Percentiles rank a stretch among this genome's conserved stretches.
These are phyloP conservation scores for Hysterium pulicare DNA, from an alignment of 2,329 filamentous ascomycete species.

Conservation along the genomic window DNA sequence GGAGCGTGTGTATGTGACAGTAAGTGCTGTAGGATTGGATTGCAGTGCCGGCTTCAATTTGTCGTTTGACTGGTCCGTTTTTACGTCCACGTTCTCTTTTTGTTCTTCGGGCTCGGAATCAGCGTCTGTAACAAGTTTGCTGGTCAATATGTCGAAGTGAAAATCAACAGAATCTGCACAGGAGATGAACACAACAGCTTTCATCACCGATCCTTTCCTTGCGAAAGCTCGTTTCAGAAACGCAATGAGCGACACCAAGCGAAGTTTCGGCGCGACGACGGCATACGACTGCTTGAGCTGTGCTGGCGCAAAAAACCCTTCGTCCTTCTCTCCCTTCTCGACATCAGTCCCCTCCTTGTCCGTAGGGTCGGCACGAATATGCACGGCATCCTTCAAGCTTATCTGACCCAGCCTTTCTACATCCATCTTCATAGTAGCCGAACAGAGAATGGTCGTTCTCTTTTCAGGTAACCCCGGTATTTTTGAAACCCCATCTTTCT, in stretches of 20 bases:
- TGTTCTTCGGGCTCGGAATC: slow-evolving; percentile 16
- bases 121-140: slow-evolving; percentile 30
- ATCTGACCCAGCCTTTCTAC: slow-evolving; percentile 93
- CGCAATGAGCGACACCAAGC: slow-evolving; percentile 81
- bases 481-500: slow-evolving; percentile 58
- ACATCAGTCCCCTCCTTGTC: slow-evolving; percentile 51
- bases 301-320: slow-evolving; percentile 75
- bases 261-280: slow-evolving; percentile 82
- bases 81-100: slow-evolving; percentile 14
- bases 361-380: slow-evolving; percentile 68
- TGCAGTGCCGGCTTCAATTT: slow-evolving; percentile 35
- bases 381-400: slow-evolving; percentile 86
- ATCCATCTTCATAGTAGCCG: slow-evolving; percentile 96
- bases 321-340: slow-evolving; percentile 44
- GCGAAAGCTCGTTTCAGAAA: slow-evolving; percentile 85
- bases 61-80: slow-evolving; percentile 14
- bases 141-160: slow-evolving; percentile 79
- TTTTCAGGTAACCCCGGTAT: slow-evolving; percentile 67
- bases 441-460: slow-evolving; percentile 85
- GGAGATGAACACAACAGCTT: slow-evolving; percentile 93
- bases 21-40: slow-evolving; percentile 39
- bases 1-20: slow-evolving; percentile 62
- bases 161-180: slow-evolving; percentile 97
- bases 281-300: slow-evolving; percentile 92
- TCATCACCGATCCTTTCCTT: slow-evolving; percentile 87